phyloP scores from a whole-genome alignment of 2,329 filamentous ascomycete genomes.

The Tetracladium maxilliforme region DNA sequence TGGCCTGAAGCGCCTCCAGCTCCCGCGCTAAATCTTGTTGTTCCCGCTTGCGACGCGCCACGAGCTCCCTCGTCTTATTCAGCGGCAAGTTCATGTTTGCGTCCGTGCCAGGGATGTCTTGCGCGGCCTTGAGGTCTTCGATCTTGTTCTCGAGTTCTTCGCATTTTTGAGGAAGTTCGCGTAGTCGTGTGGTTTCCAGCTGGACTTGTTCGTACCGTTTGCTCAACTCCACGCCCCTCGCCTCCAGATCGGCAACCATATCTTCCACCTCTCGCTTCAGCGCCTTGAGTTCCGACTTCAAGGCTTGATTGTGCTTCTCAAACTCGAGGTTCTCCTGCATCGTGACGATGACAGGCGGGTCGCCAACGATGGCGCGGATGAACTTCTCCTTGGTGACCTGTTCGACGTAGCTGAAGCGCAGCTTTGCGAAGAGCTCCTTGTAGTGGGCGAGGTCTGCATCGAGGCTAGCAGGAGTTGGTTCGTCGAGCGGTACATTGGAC shows the following conservation, averaged over 20 bases:
- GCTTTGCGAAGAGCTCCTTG: conserved; percentile 87
- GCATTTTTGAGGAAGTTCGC: conserved; percentile 35
- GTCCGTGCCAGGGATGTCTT: conserved; percentile 24
- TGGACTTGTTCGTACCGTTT: conserved; percentile 34
- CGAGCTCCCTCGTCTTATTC: conserved; percentile 36
- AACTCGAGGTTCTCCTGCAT: conserved; percentile 69
- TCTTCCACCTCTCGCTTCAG: conserved; percentile 67
- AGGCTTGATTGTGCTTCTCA: conserved; percentile 51
- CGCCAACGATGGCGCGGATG: conserved; percentile 79
- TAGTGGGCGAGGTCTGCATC: conserved; percentile 81
- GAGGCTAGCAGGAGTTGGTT: conserved; percentile 59
- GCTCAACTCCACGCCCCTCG: conserved; percentile 41
- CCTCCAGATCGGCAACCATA: conserved; percentile 60
- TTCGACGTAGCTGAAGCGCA: conserved; percentile 94
- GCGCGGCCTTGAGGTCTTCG: conserved; percentile 23
- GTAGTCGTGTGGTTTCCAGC: conserved; percentile 30
- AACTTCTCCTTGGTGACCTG: conserved; percentile 99
- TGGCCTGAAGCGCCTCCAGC: conserved; percentile 45
- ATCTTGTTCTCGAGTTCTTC: conserved; percentile 31
- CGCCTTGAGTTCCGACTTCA: conserved; percentile 63
- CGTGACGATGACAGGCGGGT: conserved; percentile 74
- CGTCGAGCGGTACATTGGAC: conserved; percentile 48
- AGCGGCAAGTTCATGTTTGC: conserved; percentile 37
- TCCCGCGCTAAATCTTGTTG: conserved; percentile 44
- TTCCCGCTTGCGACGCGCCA: conserved; percentile 34